These are phyloP conservation scores for Agmasoma carcini DNA, from an alignment of 371 early-diverging fungal species.

Conservation along the genomic window DNA sequence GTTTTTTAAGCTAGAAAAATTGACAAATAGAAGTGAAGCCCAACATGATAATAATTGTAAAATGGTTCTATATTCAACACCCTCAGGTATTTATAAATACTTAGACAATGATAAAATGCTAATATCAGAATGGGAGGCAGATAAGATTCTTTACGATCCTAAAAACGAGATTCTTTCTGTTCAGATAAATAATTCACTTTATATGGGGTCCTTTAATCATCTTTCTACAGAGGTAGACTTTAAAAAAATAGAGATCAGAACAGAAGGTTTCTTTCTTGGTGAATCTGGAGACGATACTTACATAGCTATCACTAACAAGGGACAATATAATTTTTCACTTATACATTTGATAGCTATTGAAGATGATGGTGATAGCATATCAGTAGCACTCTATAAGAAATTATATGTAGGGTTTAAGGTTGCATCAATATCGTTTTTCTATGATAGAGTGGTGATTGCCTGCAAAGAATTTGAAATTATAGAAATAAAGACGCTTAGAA, in stretches of 20 bases:
- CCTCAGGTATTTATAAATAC: constrained; percentile 31
- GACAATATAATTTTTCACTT: constrained; percentile 14
- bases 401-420: constrained; percentile 50
- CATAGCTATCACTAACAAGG: constrained; percentile 17
- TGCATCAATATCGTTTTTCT: constrained; percentile 37
- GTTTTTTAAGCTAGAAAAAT: too few relatives aligned
- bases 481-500: constrained; percentile 48
- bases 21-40: background rate
- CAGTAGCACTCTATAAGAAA: constrained; percentile 24
- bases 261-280: constrained; percentile 39
- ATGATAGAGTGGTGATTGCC: constrained; percentile 43
- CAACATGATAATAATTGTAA: background rate
- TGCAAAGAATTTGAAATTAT: constrained; percentile 54
- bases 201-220: constrained; percentile 18
- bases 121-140: constrained; percentile 18
- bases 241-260: constrained; percentile 8
- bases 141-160: constrained; percentile 37
- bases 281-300: constrained; percentile 1
- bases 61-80: constrained; percentile 28
- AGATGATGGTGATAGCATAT: constrained; percentile 1
- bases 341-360: constrained; percentile 28
- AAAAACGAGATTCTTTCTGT: constrained; percentile 25
- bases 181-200: constrained; percentile 4
- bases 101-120: constrained; percentile 1
- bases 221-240: constrained; percentile 5